A percentile compares a stretch with the other conserved stretches of the same genome.
Conservation (phyloP, 1,284 basidiomycete species). For the Mycena sp. region DNA sequence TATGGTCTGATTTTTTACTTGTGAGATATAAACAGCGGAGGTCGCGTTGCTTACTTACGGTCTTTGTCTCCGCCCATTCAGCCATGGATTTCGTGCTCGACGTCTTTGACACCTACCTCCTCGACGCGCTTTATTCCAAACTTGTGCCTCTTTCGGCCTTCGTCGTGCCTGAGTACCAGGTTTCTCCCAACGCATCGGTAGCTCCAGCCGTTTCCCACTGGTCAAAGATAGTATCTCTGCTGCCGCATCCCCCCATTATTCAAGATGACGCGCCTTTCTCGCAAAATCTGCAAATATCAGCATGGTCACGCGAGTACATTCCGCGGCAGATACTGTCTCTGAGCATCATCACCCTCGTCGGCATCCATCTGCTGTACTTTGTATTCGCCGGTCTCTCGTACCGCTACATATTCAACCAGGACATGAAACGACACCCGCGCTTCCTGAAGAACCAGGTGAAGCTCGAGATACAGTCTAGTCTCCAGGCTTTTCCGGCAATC, state of each 20-base stretch:
- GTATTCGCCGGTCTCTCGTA: slow-evolving; percentile 88
- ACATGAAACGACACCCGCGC: slow-evolving; percentile 95
- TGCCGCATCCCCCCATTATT: slow-evolving; percentile 62
- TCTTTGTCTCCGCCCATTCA: background rate
- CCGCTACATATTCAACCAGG: slow-evolving; percentile 91
- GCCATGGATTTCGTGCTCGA: slow-evolving; percentile 86
- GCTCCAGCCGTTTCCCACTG: slow-evolving; percentile 50
- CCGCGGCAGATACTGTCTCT: slow-evolving; percentile 86
- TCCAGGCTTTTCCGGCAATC: slow-evolving; percentile 86
- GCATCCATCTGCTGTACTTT: slow-evolving; percentile 89
- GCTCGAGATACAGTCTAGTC: slow-evolving; percentile 82
- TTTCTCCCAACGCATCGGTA: slow-evolving; percentile 23
- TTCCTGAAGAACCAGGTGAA: slow-evolving; percentile 91
- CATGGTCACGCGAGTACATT: slow-evolving; percentile 84
- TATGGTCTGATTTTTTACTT: background rate
- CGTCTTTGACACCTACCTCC: slow-evolving; percentile 75
- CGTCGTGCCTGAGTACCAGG: slow-evolving; percentile 33
- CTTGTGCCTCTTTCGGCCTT: slow-evolving; percentile 78
- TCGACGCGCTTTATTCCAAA: slow-evolving; percentile 84
- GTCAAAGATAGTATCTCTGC: slow-evolving; percentile 61
- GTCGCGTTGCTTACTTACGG: too few species aligned
- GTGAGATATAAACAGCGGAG: slow-evolving; percentile 5
- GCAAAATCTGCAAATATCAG: slow-evolving; percentile 54
- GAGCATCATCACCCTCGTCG: slow-evolving; percentile 78
- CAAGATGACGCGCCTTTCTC: slow-evolving; percentile 31